These are phyloP conservation scores for Hymenoscyphus linearis DNA, from an alignment of 2,329 filamentous ascomycete species.

Conservation along the genomic window DNA sequence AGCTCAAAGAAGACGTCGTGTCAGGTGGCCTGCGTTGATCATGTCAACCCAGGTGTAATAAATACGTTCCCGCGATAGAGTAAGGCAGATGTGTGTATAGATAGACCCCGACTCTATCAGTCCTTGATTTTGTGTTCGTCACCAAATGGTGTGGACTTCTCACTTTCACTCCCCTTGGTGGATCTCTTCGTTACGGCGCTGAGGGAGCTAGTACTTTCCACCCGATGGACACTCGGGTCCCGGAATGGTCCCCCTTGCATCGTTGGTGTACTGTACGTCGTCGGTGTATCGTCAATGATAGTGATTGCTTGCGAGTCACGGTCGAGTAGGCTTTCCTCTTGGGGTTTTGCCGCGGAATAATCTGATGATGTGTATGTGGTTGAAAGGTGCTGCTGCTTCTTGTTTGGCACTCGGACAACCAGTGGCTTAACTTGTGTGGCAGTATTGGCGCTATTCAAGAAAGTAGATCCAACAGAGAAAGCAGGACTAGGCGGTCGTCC, in stretches of 20 bases:
- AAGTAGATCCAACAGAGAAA: conserved; percentile 64
- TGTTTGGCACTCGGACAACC: conserved; percentile 51
- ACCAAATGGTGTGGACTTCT: conserved; percentile 47
- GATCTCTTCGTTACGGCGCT: conserved; percentile 45
- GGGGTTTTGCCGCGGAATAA: not conserved
- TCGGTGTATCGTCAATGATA: conserved; percentile 45
- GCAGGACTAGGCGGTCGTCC: conserved; percentile 48
- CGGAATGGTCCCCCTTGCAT: conserved; percentile 55
- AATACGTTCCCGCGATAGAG: conserved; percentile 12
- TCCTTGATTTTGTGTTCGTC: conserved; percentile 54
- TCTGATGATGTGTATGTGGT: conserved; percentile 19
- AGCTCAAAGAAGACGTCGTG: conserved; percentile 17
- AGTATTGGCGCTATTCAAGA: conserved; percentile 58
- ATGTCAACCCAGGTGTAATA: conserved; percentile 7
- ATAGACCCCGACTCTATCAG: conserved; percentile 12
- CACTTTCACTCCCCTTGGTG: conserved; percentile 28
- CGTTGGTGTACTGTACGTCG: conserved; percentile 7
- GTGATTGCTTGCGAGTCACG: conserved; percentile 43
- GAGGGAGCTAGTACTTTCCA: conserved; percentile 42
- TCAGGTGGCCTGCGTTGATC: conserved; percentile 6
- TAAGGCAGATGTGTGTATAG: conserved; percentile 1
- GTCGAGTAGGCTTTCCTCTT: conserved; percentile 16
- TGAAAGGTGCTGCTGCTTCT: conserved; percentile 32
- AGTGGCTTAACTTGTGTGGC: conserved; percentile 54
- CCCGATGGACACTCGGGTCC: conserved; percentile 42